Evolutionary conservation across 2,329 filamentous ascomycete genomes (phyloP).

Genomic region (Fulvia fulva): DNA sequence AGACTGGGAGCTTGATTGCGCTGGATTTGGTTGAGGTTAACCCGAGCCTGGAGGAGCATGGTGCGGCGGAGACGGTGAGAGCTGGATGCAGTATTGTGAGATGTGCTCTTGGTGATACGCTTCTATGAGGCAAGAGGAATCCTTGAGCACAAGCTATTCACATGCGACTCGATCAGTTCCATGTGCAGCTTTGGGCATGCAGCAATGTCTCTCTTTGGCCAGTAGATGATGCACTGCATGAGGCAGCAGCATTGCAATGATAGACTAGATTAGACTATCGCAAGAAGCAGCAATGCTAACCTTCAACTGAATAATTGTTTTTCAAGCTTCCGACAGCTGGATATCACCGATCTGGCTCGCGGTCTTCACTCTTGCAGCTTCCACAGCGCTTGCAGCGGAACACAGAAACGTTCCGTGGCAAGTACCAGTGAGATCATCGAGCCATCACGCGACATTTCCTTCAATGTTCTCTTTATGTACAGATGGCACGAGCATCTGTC

Average conservation of each 20-base stretch:
- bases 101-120: conserved; percentile 85
- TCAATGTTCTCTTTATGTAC: no score
- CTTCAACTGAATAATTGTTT: no score
- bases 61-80: conserved; percentile 79
- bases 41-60: conserved; percentile 49
- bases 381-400: neutral
- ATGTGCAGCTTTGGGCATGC: neutral
- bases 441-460: neutral
- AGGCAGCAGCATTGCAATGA: no score
- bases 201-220: no score
- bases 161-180: neutral
- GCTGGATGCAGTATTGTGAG: conserved; percentile 88
- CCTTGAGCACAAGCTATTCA: neutral
- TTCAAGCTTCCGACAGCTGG: no score
- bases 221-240: no score
- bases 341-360: no score
- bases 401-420: neutral
- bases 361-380: neutral
- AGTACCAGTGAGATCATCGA: neutral
- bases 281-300: no score
- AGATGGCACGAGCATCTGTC: neutral
- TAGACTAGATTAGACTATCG: no score
- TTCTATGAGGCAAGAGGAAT: conserved; percentile 59
- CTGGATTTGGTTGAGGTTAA: conserved; percentile 56
- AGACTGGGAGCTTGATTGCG: conserved; percentile 54